Percentiles rank a stretch among this genome's conserved stretches.
phyloP scores from a whole-genome alignment of 768 basidiomycete genomes.

The Baorangia bicolor region DNA sequence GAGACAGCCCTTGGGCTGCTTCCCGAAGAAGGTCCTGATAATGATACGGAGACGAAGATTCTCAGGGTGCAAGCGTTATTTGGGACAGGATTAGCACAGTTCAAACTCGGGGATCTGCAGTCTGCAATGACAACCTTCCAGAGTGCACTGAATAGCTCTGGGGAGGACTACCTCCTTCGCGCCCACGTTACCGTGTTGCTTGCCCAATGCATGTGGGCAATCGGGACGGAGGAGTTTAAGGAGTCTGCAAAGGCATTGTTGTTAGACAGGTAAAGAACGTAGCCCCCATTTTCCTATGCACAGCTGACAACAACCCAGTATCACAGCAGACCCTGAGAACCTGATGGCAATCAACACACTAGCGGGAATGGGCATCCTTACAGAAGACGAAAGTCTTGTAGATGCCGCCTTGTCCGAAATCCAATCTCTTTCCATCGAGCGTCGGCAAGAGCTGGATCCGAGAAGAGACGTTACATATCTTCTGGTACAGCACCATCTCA shows the following conservation, averaged over 20 bases:
- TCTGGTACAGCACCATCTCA: conserved; percentile 67
- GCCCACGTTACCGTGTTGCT: conserved; percentile 77
- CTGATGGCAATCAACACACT: conserved; percentile 78
- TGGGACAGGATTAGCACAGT: conserved; percentile 70
- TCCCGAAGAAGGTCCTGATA: conserved; percentile 41
- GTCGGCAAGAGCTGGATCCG: conserved; percentile 66
- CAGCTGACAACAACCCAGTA: conserved; percentile 44
- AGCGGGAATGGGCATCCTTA: conserved; percentile 87
- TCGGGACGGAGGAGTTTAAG: conserved; percentile 69
- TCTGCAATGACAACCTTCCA: conserved; percentile 69
- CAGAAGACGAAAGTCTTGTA: conserved; percentile 72
- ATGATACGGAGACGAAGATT: conserved; percentile 34
- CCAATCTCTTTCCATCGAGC: conserved; percentile 62
- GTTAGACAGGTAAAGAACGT: conserved; percentile 68
- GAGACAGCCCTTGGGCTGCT: conserved; percentile 72
- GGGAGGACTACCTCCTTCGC: conserved; percentile 46
- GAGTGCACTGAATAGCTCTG: conserved; percentile 55
- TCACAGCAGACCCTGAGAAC: conserved; percentile 75
- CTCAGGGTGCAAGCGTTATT: conserved; percentile 66
- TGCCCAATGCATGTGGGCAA: conserved; percentile 84
- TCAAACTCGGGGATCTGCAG: conserved; percentile 60
- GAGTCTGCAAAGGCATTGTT: conserved; percentile 78
- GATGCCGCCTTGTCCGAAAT: conserved; percentile 88
- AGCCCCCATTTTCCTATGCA: not conserved
- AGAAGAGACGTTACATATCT: conserved; percentile 68